These are phyloP conservation scores for Strobilomyces echinocephalus DNA, from an alignment of 768 basidiomycete genomes.

Conservation along the genomic window DNA sequence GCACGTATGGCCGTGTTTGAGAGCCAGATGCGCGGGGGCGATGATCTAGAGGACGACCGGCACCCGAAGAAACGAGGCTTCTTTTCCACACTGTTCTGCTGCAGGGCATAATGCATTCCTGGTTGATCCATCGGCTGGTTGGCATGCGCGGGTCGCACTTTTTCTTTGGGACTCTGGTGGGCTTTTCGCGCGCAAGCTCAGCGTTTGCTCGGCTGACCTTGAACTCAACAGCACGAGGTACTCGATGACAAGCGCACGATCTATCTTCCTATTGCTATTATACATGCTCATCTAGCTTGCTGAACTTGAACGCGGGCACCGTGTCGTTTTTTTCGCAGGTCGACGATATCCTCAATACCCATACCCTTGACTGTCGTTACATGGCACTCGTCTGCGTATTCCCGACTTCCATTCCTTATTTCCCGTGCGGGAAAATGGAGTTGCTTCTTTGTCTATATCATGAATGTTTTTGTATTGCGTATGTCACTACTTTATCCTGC, in stretches of 20 bases:
- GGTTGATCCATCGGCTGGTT: slow-evolving; percentile 24
- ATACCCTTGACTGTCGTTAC: slow-evolving; percentile 33
- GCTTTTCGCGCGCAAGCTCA: not conserved
- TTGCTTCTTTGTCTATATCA: slow-evolving; percentile 26
- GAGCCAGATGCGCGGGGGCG: slow-evolving; percentile 55
- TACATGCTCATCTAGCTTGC: slow-evolving; percentile 31
- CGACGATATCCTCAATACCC: slow-evolving; percentile 26
- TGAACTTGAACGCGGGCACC: slow-evolving; percentile 26
- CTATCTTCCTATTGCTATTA: slow-evolving; percentile 28
- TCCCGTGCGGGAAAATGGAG: slow-evolving; percentile 9
- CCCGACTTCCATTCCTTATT: slow-evolving; percentile 3
- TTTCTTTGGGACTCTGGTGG: slow-evolving; percentile 24
- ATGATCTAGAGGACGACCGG: slow-evolving; percentile 62
- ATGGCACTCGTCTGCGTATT: slow-evolving; percentile 13
- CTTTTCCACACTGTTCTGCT: slow-evolving; percentile 65
- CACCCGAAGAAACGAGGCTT: slow-evolving; percentile 58
- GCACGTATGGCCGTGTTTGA: slow-evolving; percentile 63
- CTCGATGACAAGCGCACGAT: slow-evolving; percentile 32
- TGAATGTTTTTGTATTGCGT: slow-evolving; percentile 26
- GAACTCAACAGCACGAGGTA: slow-evolving; percentile 20
- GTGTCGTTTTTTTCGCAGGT: slow-evolving; percentile 27
- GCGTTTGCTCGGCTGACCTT: not conserved
- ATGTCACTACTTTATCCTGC: slow-evolving; percentile 28
- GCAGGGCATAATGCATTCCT: slow-evolving; percentile 46
- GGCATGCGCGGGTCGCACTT: slow-evolving; percentile 28